Evolutionary conservation across 164 flowering plant genomes (phyloP), one percentile per base, ranked within the genome.

Genomic region (Aristolochia californica): DNA sequence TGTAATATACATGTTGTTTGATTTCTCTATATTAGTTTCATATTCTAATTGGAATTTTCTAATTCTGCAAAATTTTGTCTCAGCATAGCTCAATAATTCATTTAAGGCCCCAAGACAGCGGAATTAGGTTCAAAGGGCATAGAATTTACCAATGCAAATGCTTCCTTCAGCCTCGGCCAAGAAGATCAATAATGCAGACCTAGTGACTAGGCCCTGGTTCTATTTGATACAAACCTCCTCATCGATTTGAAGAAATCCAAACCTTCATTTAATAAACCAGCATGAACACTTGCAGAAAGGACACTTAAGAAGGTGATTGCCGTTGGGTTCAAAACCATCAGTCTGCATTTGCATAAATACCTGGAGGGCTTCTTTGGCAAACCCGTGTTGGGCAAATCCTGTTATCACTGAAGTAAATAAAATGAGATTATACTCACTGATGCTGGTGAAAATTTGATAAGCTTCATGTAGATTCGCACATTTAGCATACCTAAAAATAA

Each of bases 81-180:
- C 38, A 68, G 56, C 40, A 48, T 48, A 22, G 55, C 57, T 13
- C n/a, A n/a, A n/a, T n/a, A n/a, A n/a, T 87, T 91, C 45, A 91
- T 78, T 63, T 88, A 62, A 43, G 96, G 79, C 14, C 90, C 93
- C 98, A 96, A 91, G 34, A 84, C 68, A 52, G 86, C 95, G 2
- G 84, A 80, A 74, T 84, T 86, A 27, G 95, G 77, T 25, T 66
- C 30, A 63, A 91, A 85, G 43, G 95, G 93, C 91, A 88, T 88
- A 54, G 68, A 63, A 28, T 68, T 61, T 48, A 88, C 82, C 26
- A 82, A 56, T 23, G 64, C 68, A 17, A 20, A 24, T 59, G 76
- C 78, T 45, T 72, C 75, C 24, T 68, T 74, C 18, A 70, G 61
- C 59, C 70, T 59, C 43, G 77, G 12, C 83, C 79, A 49, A 79